Evolutionary conservation across 2,329 filamentous ascomycete species (phyloP).

Genomic region (Diaporthe humulicola): DNA sequence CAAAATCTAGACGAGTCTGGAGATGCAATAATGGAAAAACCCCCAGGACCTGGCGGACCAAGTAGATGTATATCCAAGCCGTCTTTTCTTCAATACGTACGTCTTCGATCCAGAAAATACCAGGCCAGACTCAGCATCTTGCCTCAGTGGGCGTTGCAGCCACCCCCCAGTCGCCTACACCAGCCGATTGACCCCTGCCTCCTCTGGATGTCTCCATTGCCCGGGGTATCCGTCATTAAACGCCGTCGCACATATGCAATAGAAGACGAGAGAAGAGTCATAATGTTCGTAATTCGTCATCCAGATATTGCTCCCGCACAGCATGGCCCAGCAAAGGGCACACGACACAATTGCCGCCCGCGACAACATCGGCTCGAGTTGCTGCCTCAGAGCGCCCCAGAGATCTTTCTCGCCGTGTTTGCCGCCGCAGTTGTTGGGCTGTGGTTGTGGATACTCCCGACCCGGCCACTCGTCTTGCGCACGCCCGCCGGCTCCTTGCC

Average conservation of each 20-base stretch:
- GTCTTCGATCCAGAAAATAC: background rate
- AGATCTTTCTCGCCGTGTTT: conserved; percentile 67
- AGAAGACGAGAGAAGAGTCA: conserved; percentile 36
- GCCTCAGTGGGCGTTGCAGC: background rate
- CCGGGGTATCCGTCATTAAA: conserved; percentile 26
- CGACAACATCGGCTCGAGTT: background rate
- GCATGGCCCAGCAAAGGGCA: conserved; percentile 2
- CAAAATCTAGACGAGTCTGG: conserved; percentile 12
- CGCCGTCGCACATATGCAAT: conserved; percentile 40
- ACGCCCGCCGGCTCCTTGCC: conserved; percentile 66
- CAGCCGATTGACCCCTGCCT: background rate
- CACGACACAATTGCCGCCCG: conserved; percentile 2
- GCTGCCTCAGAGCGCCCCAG: conserved; percentile 48
- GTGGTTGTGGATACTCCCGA: conserved; percentile 67
- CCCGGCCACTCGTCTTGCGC: conserved; percentile 75
- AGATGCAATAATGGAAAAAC: conserved; percentile 14
- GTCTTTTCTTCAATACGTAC: background rate
- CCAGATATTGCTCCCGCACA: conserved; percentile 31
- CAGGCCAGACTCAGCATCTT: background rate
- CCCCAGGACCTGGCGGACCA: background rate
- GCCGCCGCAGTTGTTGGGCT: conserved; percentile 57
- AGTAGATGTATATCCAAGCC: conserved; percentile 17
- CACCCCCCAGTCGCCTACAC: background rate
- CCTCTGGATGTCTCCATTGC: background rate
- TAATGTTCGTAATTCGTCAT: conserved; percentile 41